Evolutionary conservation across 169 alveolate genomes (phyloP).

Genomic region (Eimeria tenella): DNA sequence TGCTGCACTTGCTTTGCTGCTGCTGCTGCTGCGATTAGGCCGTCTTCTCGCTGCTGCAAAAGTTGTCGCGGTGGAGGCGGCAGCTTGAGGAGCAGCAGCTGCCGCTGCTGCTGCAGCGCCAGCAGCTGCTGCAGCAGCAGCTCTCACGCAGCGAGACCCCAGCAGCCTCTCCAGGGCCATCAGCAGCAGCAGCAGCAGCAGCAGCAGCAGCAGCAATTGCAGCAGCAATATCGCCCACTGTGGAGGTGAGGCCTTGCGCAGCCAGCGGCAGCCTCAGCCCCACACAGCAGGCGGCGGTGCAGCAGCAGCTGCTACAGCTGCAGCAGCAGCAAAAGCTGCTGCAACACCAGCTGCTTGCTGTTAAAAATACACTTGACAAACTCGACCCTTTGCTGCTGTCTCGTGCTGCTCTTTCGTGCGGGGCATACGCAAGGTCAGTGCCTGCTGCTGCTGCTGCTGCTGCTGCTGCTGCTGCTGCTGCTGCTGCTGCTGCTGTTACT

Average conservation of each 20-base stretch:
- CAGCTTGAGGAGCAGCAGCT: conserved; percentile 44
- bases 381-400: conserved; percentile 75
- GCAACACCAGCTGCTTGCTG: conserved; percentile 51
- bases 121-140: conserved; percentile 62
- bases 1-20: neutral
- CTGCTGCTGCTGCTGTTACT: neutral
- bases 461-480: conserved; percentile 6
- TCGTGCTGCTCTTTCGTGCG: conserved; percentile 75
- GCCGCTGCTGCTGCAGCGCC: conserved; percentile 62
- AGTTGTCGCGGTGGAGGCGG: conserved; percentile 44
- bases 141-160: neutral
- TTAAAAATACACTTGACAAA: conserved; percentile 2
- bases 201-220: conserved; percentile 28
- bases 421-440: conserved; percentile 62
- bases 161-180: neutral
- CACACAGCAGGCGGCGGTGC: conserved; percentile 28
- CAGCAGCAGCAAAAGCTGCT: conserved; percentile 58
- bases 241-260: neutral
- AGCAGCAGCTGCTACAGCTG: conserved; percentile 11
- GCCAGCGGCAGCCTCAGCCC: neutral
- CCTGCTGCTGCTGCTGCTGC: conserved; percentile 15
- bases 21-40: conserved; percentile 11
- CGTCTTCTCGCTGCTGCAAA: conserved; percentile 49
- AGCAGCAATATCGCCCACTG: conserved; percentile 3
- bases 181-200: neutral